Conservation (phyloP, 163 green algal species). For the Scenedesmus sp. region DNA sequence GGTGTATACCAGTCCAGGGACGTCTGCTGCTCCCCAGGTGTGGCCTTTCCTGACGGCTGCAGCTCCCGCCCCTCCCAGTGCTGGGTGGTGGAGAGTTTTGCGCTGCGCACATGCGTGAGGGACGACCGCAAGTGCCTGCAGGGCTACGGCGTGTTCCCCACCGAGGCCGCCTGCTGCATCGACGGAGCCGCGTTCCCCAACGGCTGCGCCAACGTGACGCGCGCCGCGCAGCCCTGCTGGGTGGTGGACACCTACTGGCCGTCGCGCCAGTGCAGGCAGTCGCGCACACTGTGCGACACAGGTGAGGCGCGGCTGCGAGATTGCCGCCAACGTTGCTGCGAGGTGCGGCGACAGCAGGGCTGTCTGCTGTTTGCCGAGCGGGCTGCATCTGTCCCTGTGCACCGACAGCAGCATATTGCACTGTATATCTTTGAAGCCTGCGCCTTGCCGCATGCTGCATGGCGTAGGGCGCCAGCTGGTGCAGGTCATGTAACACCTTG, state of each 20-base stretch:
- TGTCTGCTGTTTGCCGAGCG: too few species aligned
- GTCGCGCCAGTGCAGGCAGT: conserved; percentile 51
- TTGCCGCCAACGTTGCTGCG: background rate
- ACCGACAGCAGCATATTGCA: too few species aligned
- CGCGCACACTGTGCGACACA: conserved; percentile 48
- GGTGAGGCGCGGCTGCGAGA: background rate
- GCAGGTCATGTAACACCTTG: too few species aligned
- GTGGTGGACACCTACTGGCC: conserved; percentile 63
- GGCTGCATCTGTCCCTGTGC: too few species aligned
- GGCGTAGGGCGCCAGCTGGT: too few species aligned
- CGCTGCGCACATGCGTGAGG: conserved; percentile 59
- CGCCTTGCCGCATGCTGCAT: too few species aligned
- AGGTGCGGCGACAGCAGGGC: too few species aligned
- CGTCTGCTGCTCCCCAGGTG: conserved; percentile 58
- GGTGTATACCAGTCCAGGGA: conserved; percentile 55
- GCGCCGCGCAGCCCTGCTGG: conserved; percentile 45
- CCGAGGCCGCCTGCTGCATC: conserved; percentile 53
- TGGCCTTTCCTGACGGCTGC: conserved; percentile 66
- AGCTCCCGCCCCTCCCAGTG: conserved; percentile 57
- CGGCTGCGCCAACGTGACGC: conserved; percentile 51
- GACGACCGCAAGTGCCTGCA: conserved; percentile 74
- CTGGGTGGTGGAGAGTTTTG: conserved; percentile 66
- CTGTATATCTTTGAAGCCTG: too few species aligned
- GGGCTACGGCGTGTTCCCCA: conserved; percentile 61
- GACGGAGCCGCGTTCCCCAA: conserved; percentile 44